Conservation (phyloP, 225 moss, liverwort and hornwort genomes). For the Pleurozium schreberi region DNA sequence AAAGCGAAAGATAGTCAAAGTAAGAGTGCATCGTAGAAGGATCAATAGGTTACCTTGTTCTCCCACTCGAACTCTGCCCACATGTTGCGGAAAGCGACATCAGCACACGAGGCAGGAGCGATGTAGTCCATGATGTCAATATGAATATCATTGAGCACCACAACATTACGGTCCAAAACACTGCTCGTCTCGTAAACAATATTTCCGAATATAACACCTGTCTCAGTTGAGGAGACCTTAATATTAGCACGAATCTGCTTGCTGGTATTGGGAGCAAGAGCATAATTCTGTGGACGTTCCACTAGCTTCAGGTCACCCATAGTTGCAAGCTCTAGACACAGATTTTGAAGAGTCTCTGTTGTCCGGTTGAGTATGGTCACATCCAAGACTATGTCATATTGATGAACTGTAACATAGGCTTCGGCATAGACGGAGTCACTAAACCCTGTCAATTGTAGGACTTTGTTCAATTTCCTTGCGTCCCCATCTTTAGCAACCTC, state of each 20-base stretch:
- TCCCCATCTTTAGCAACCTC: conserved; percentile 72
- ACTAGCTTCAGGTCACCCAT: conserved; percentile 98
- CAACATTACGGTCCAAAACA: conserved; percentile 93
- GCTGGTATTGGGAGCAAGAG: conserved; percentile 81
- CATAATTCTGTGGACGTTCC: conserved; percentile 95
- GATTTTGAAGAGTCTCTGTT: conserved; percentile 86
- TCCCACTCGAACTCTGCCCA: conserved; percentile 99
- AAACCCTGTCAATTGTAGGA: conserved; percentile 88
- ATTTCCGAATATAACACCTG: conserved; percentile 97
- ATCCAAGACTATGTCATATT: conserved; percentile 94
- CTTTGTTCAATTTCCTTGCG: conserved; percentile 77
- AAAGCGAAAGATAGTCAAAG: not conserved
- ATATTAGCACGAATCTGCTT: conserved; percentile 95
- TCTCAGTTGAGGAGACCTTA: conserved; percentile 96
- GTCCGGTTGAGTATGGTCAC: conserved; percentile 92
- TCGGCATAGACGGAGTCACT: conserved; percentile 98
- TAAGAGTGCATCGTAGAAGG: not conserved
- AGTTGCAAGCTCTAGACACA: conserved; percentile 90
- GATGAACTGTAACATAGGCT: conserved; percentile 93
- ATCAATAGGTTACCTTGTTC: conserved; percentile 57
- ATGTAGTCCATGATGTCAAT: conserved; percentile 99
- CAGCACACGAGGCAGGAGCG: conserved; percentile 92
- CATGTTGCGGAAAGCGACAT: conserved; percentile 98
- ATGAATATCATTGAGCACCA: conserved; percentile 92
- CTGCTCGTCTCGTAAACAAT: conserved; percentile 95